Evolutionary conservation across 2,329 filamentous ascomycete species (phyloP).

Genomic region (Leptosphaerulina australis): DNA sequence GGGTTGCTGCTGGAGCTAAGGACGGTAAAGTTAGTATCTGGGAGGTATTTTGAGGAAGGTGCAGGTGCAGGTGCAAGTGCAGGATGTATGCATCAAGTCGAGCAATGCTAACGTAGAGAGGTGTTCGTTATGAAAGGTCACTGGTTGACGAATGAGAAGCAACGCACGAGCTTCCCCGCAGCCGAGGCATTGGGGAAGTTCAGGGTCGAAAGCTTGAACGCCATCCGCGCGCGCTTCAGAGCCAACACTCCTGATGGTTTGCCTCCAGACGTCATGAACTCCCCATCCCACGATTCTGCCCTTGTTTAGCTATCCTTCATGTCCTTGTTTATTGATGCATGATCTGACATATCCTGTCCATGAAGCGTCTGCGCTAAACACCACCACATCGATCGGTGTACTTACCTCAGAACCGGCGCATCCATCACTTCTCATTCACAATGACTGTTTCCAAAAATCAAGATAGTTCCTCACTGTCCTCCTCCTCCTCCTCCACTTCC

Average conservation of each 20-base stretch:
- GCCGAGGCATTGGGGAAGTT: constrained; percentile 23
- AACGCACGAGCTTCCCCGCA: constrained; percentile 25
- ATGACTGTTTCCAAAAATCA: constrained; percentile 9
- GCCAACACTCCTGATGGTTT: constrained; percentile 4
- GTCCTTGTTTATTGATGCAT: not conserved
- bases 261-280: constrained; percentile 15
- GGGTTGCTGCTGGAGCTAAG: constrained; percentile 89
- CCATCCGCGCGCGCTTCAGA: constrained; percentile 7
- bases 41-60: constrained; percentile 77
- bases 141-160: constrained; percentile 2
- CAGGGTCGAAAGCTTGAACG: constrained; percentile 20
- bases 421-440: not conserved
- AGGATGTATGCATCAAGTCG: too few species aligned
- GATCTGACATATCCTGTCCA: not conserved
- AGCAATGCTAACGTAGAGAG: too few species aligned
- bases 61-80: too few species aligned
- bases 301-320: not conserved
- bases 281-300: not conserved
- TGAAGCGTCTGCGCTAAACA: constrained; percentile 7
- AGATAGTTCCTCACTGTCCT: too few species aligned
- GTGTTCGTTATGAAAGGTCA: too few species aligned
- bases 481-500: constrained; percentile 6
- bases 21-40: constrained; percentile 95
- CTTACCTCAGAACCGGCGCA: not conserved
- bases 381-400: not conserved